These are phyloP conservation scores for Stephania cephalantha DNA, from an alignment of 164 flowering plant genomes.

Conservation along the genomic window DNA sequence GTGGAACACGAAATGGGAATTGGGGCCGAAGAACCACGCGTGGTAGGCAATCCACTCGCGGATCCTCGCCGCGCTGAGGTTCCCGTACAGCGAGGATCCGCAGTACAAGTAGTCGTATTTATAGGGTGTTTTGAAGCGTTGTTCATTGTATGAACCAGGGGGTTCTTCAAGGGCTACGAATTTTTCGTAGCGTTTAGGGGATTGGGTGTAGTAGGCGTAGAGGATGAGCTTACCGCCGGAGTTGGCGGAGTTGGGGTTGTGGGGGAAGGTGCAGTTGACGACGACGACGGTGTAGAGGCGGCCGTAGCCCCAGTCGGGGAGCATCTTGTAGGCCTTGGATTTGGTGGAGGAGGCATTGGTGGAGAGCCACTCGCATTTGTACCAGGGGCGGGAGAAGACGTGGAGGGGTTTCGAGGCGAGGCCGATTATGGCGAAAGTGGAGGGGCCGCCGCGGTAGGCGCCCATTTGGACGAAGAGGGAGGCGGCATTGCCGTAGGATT, in stretches of 20 bases:
- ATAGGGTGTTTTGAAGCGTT: constrained; percentile 39
- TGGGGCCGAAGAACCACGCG: constrained; percentile 51
- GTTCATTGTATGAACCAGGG: constrained; percentile 36
- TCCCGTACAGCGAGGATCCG: constrained; percentile 61
- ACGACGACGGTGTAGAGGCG: constrained; percentile 65
- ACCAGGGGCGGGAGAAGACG: constrained; percentile 54
- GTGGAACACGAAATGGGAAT: constrained; percentile 60
- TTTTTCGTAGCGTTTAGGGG: constrained; percentile 35
- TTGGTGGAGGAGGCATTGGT: constrained; percentile 21
- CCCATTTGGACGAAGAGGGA: constrained; percentile 60
- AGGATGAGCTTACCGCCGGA: constrained; percentile 50
- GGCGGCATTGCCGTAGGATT: constrained; percentile 53
- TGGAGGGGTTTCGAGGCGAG: constrained; percentile 72
- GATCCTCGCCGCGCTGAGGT: constrained; percentile 46
- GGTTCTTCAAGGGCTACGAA: constrained; percentile 42
- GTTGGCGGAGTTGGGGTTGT: constrained; percentile 39
- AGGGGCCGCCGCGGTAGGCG: constrained; percentile 62
- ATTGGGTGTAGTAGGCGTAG: constrained; percentile 42
- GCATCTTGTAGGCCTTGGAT: constrained; percentile 47
- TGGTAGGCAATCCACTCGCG: constrained; percentile 77
- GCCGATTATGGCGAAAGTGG: constrained; percentile 55
- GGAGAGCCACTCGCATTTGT: constrained; percentile 60
- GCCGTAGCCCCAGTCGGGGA: constrained; percentile 83
- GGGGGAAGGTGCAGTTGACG: constrained; percentile 55
- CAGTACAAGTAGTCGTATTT: constrained; percentile 60